Conservation (phyloP, 768 basidiomycete genomes). For the Calocera cornea region DNA sequence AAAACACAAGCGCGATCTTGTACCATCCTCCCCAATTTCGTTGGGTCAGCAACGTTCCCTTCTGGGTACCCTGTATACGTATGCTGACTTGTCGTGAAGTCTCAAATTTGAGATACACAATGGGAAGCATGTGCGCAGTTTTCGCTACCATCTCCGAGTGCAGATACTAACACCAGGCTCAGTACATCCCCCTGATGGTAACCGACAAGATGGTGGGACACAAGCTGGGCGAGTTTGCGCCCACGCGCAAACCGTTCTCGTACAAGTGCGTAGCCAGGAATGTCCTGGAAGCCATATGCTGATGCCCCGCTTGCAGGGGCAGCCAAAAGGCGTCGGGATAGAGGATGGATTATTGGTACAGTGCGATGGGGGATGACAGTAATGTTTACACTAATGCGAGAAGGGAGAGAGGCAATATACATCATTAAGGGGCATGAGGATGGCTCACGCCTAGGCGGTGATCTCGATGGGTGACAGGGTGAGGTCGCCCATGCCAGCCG, state of each 20-base stretch:
- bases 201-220: slow-evolving; percentile 99
- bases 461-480: background rate
- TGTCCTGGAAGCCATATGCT: background rate
- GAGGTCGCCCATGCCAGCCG: background rate
- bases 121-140: background rate
- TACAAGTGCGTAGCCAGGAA: background rate
- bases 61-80: background rate
- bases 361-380: background rate
- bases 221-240: slow-evolving; percentile 89
- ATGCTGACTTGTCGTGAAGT: background rate
- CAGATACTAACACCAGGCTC: background rate
- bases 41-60: slow-evolving; percentile 49
- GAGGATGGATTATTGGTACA: background rate
- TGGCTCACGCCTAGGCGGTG: background rate
- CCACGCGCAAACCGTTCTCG: slow-evolving; percentile 39
- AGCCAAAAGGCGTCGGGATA: background rate
- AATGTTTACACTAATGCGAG: background rate
- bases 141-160: background rate
- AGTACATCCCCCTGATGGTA: slow-evolving; percentile 71
- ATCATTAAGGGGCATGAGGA: background rate
- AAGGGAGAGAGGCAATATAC: background rate
- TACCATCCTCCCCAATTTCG: slow-evolving; percentile 89
- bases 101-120: background rate
- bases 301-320: background rate
- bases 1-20: slow-evolving; percentile 78